A percentile compares a stretch with the other conserved stretches of the same genome.
These are phyloP conservation scores for Syzygium jambos DNA, from an alignment of 345 rosid species.

Conservation along the genomic window DNA sequence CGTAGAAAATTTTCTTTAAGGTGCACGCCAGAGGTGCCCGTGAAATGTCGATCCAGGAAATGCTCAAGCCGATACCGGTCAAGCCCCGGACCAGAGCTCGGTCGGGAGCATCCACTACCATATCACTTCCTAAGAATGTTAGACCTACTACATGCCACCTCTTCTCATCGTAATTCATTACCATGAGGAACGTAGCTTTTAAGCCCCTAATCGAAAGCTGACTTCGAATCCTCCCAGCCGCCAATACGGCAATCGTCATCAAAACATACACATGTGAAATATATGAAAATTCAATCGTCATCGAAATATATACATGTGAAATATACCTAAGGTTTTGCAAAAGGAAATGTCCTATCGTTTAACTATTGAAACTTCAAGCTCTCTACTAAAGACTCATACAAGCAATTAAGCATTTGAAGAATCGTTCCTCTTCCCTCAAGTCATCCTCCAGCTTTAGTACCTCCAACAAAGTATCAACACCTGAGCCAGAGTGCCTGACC, in stretches of 20 bases:
- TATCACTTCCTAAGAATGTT: neutral
- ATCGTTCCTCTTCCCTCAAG: neutral
- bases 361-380: neutral
- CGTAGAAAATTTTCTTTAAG: too few relatives aligned
- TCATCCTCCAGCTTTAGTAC: neutral
- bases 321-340: neutral
- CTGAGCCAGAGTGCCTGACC: neutral
- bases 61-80: neutral
- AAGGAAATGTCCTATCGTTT: neutral
- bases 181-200: neutral
- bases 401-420: neutral
- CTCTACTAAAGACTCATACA: neutral
- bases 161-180: neutral
- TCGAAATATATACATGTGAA: neutral
- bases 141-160: neutral
- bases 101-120: neutral
- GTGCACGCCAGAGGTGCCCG: neutral
- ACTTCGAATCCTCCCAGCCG: neutral
- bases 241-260: neutral
- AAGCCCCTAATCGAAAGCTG: neutral
- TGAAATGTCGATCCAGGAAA: neutral
- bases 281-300: neutral
- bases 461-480: neutral
- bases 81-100: neutral
- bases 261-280: neutral